phyloP scores from a whole-genome alignment of 352 stramenopile species.

The Phytophthora crassamura region DNA sequence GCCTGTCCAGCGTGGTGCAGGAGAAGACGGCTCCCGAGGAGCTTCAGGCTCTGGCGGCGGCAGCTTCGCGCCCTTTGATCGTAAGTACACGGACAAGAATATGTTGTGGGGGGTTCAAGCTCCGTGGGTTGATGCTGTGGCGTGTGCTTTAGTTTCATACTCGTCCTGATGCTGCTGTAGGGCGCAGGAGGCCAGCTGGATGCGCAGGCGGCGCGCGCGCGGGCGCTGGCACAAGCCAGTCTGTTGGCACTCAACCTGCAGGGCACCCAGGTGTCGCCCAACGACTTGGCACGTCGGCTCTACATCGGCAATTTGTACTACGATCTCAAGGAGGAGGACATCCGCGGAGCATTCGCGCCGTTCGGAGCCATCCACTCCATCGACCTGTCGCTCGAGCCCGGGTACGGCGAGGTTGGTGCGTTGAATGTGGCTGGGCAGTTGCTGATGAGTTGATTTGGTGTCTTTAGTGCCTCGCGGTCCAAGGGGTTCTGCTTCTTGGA shows the following conservation, averaged over 20 bases:
- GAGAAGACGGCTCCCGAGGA: slow-evolving; percentile 59
- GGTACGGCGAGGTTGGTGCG: slow-evolving; percentile 35
- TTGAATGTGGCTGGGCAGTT: not conserved
- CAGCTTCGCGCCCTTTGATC: slow-evolving; percentile 29
- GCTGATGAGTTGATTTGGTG: slow-evolving; percentile 8
- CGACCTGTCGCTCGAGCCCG: slow-evolving; percentile 79
- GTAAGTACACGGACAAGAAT: slow-evolving; percentile 14
- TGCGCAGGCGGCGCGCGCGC: slow-evolving; percentile 60
- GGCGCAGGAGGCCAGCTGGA: slow-evolving; percentile 47
- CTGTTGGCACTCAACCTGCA: slow-evolving; percentile 67
- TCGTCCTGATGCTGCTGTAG: slow-evolving; percentile 53
- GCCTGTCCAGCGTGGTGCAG: slow-evolving; percentile 70
- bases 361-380: slow-evolving; percentile 79
- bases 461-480: slow-evolving; percentile 58
- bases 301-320: slow-evolving; percentile 89
- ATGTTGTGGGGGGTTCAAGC: slow-evolving; percentile 31
- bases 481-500: slow-evolving; percentile 88
- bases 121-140: slow-evolving; percentile 33
- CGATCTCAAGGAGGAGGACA: slow-evolving; percentile 82
- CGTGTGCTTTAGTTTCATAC: slow-evolving; percentile 51
- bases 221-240: slow-evolving; percentile 74
- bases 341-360: slow-evolving; percentile 67
- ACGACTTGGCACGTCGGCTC: slow-evolving; percentile 71
- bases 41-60: slow-evolving; percentile 27
- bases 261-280: slow-evolving; percentile 50